Conservation (phyloP, 2,329 filamentous ascomycete species). For the Ceratocystis eucalypticola region DNA sequence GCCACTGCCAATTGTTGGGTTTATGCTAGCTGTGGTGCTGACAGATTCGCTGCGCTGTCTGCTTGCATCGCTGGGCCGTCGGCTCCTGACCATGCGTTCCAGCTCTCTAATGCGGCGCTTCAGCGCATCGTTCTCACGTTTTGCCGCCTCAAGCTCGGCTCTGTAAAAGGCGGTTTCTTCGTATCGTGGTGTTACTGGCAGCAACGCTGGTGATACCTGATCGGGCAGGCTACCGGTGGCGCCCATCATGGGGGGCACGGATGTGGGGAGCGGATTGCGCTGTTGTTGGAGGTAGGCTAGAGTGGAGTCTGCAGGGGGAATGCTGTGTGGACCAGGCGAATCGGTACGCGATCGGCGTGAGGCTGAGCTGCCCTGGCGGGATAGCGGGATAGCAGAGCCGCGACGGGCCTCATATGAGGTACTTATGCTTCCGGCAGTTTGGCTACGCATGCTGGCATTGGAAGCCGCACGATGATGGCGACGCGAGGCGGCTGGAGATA, state of each 20-base stretch:
- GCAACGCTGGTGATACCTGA: constrained; percentile 37
- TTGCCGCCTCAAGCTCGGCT: constrained; percentile 46
- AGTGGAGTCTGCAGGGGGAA: constrained; percentile 26
- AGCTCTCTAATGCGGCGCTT: constrained; percentile 49
- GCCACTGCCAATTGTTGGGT: constrained; percentile 25
- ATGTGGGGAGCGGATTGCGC: constrained; percentile 28
- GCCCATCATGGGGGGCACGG: constrained; percentile 22
- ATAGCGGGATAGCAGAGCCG: constrained; percentile 34
- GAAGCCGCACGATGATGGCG: constrained; percentile 47
- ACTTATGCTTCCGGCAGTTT: constrained; percentile 31
- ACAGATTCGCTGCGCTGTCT: constrained; percentile 38
- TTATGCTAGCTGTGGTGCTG: constrained; percentile 35
- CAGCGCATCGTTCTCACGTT: constrained; percentile 49
- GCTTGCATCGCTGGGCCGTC: constrained; percentile 34
- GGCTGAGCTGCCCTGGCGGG: constrained; percentile 42
- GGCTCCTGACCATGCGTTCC: constrained; percentile 40
- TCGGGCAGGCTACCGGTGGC: constrained; percentile 18
- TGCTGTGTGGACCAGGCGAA: constrained; percentile 29
- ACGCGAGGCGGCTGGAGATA: constrained; percentile 29
- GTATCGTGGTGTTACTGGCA: constrained; percentile 45
- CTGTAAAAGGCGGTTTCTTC: constrained; percentile 49
- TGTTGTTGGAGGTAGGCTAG: constrained; percentile 37
- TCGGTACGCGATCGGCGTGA: constrained; percentile 40
- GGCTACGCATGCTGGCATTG: constrained; percentile 40
- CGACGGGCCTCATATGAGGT: constrained; percentile 27